A percentile compares a stretch with the other conserved stretches of the same genome.
phyloP scores from a whole-genome alignment of 1,284 basidiomycete species.

The Trichosporon sp. region DNA sequence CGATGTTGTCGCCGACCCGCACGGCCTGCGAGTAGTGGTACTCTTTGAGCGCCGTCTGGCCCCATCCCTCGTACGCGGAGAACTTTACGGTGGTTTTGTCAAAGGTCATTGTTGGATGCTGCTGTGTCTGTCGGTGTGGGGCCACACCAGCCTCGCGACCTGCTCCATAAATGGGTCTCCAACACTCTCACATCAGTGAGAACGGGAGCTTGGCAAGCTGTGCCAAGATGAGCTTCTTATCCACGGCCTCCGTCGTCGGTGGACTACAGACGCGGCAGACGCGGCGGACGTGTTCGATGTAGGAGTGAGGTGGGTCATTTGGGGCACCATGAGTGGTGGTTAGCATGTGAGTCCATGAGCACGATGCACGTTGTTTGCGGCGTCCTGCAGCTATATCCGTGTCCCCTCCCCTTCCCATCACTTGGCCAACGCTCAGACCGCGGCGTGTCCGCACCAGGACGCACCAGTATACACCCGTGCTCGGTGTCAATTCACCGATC shows the following conservation, averaged over 20 bases:
- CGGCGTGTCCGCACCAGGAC: neutral
- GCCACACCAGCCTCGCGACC: no score
- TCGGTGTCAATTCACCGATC: neutral
- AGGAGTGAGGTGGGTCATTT: no score
- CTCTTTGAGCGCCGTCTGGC: neutral
- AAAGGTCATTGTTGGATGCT: neutral
- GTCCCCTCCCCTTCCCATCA: neutral
- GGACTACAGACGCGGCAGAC: neutral
- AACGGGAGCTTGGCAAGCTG: neutral
- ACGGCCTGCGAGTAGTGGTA: constrained; percentile 38
- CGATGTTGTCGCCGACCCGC: constrained; percentile 38
- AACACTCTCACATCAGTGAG: neutral
- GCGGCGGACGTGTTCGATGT: no score
- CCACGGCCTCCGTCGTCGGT: neutral
- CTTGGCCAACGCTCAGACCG: neutral
- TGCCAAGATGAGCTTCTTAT: neutral
- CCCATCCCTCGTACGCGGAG: constrained; percentile 9
- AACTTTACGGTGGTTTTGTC: constrained; percentile 15
- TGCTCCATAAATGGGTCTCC: neutral
- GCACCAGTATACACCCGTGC: neutral
- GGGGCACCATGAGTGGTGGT: neutral
- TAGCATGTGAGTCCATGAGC: neutral
- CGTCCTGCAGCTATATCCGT: neutral
- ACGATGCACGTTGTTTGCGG: neutral
- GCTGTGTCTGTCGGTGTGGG: neutral